Base-by-base conservation (phyloP, 805 yeast species). In the Yamadazyma olivae region DNA sequence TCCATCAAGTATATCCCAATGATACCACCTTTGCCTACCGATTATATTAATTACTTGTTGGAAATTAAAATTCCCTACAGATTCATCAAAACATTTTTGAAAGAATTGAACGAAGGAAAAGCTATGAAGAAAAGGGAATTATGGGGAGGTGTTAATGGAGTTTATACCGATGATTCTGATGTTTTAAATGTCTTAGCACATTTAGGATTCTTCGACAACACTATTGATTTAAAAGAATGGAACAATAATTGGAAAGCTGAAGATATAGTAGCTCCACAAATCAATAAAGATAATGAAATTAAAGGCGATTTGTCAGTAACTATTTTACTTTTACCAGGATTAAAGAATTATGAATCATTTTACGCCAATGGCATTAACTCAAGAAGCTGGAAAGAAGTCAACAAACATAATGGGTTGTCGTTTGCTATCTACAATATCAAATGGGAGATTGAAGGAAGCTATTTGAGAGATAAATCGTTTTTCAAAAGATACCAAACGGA, bases 121-220 rank as follows among this genome's bases (percentile, higher is more conserved):
- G 49, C 50, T 3, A 44, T 48, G 4, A 36, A 39, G 13, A 52
- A 49, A 23, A 63, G 78, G 33, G 71, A 74, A 30, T 44, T 89
- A 2, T 91, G 98, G 98, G 99, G 99, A 2, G 73, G 73, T 2
- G 53, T 53, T 9, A 75, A 90, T 2, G 95, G 90, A 29, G 68
- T 93, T 1, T 93, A 91, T 58, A 86, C 97, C 0, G 98, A 93
- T 58, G 99, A 91, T 57, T 83, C 95, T 1, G 96, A 91, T 56
- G 64, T 90, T 2, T 70, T 91, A 24, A 70, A 85, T 4, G 83
- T 81, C 0, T 61, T 91, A 34, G 74, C 77, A 43, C 98, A 93
- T 50, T 64, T 79, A 42, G 96, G 96, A 0, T 60, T 81, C 30
- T 67, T 81, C 38, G 57, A 71, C 35, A 54, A 69, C 9, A 54